phyloP scores from a whole-genome alignment of 768 basidiomycete species.

The Boletus vinaceobasis region DNA sequence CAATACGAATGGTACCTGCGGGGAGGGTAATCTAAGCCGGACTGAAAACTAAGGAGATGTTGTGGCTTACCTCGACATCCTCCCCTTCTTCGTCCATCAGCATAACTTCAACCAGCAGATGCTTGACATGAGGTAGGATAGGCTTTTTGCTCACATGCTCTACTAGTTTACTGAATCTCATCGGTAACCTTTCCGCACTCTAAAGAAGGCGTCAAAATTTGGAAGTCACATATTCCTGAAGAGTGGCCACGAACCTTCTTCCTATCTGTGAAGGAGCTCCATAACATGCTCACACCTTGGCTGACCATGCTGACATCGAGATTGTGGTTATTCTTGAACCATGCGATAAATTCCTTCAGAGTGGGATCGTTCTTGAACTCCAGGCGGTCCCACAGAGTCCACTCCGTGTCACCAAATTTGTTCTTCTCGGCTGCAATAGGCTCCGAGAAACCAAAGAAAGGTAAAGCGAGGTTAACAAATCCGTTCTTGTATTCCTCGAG shows the following conservation, averaged over 20 bases:
- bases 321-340: constrained; percentile 81
- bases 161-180: constrained; percentile 89
- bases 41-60: neutral
- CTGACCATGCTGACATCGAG: constrained; percentile 94
- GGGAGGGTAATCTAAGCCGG: neutral
- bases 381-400: constrained; percentile 99
- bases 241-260: constrained; percentile 65
- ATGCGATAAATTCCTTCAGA: constrained; percentile 76
- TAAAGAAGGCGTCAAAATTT: constrained; percentile 31
- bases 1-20: constrained; percentile 79
- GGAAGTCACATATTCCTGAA: neutral
- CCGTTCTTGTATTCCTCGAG: constrained; percentile 98
- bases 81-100: constrained; percentile 87
- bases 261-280: constrained; percentile 90
- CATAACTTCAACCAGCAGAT: constrained; percentile 93
- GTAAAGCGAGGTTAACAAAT: constrained; percentile 94
- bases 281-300: constrained; percentile 96
- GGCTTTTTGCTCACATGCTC: constrained; percentile 95
- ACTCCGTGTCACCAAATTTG: constrained; percentile 85
- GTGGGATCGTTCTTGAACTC: constrained; percentile 89
- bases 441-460: constrained; percentile 99
- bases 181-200: constrained; percentile 83
- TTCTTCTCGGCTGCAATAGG: constrained; percentile 87
- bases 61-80: constrained; percentile 77
- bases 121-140: constrained; percentile 75